Evolutionary conservation across 768 basidiomycete species (phyloP), one percentile per base, ranked within the genome.

Genomic region (Psilocybe tampanensis): DNA sequence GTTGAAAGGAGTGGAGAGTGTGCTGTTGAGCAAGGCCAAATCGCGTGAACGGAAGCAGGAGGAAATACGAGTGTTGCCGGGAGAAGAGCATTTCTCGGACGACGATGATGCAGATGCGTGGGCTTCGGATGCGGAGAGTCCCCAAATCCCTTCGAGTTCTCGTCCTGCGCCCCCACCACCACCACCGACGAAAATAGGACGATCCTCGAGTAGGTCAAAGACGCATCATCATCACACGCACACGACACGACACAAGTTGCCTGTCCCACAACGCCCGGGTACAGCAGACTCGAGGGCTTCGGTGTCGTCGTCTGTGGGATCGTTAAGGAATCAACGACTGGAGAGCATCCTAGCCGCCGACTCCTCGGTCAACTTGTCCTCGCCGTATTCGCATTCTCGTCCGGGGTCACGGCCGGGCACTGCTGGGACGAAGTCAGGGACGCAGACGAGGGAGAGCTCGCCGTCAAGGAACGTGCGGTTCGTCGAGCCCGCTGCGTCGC

Each of bases 101-200:
- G 51, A 60, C 23, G 76, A 80, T 3, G 83, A 83, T 17, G 86
- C 87, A 0, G 88, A 83, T 57, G 85, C 77, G 1, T 89, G 86
- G 87, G 77, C 79, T 17, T 89, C 86, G 6, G 89, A 90, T 47
- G 72, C 66, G 21, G 52, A 56, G 29, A 51, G 21, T 34, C 53
- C 56, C 50, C 8, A 60, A n/a, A n/a, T n/a, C n/a, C n/a, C 47
- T 34, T 33, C 45, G 0, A 48, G 34, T 22, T 7, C 33, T 11
- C 32, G 32, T n/a, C 39, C 39, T n/a, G 23, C 22, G 24, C 22
- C 52, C 13, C 39, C 7, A 5, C 5, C 18, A 24, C 53, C n/a
- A 1, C 1, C 33, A 18, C 19, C 51, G 33, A 15, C 56, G 12
- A 58, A 54, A 24, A 56, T 58, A 13, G 52, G 61, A 12, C 59